phyloP scores from a whole-genome alignment of 192 early-diverging fungal species.

The Gryganskiella cystojenkinii region DNA sequence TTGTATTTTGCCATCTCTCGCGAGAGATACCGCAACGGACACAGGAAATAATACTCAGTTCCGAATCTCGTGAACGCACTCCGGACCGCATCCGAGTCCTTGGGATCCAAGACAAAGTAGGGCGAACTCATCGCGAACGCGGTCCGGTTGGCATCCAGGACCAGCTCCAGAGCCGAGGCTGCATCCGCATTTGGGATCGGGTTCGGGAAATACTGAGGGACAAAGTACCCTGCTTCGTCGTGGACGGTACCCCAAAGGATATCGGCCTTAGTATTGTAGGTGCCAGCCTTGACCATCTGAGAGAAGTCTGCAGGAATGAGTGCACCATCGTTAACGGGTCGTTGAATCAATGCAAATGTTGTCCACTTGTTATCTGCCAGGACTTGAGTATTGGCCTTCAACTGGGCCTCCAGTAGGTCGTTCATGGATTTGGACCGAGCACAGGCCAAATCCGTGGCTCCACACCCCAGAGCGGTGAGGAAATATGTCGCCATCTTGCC shows the following conservation, averaged over 20 bases:
- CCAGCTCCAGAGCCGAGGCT: not conserved
- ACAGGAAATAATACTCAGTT: slow-evolving; percentile 40
- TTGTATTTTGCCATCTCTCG: slow-evolving; percentile 27
- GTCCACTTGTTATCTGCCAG: slow-evolving; percentile 28
- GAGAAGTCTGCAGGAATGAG: slow-evolving; percentile 45
- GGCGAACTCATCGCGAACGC: not conserved
- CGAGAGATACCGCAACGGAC: slow-evolving; percentile 28
- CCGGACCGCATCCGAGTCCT: slow-evolving; percentile 21
- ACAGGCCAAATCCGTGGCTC: slow-evolving; percentile 5
- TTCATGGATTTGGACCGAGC: slow-evolving; percentile 12
- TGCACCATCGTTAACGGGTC: slow-evolving; percentile 40
- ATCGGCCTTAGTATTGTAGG: slow-evolving; percentile 48
- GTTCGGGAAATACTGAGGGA: slow-evolving; percentile 24
- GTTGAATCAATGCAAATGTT: slow-evolving; percentile 11
- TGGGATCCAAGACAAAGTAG: slow-evolving; percentile 12
- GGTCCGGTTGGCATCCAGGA: slow-evolving; percentile 4
- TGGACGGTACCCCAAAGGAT: slow-evolving; percentile 36
- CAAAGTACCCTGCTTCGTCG: slow-evolving; percentile 32
- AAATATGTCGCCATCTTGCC: slow-evolving; percentile 17
- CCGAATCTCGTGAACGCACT: slow-evolving; percentile 4
- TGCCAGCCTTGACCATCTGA: slow-evolving; percentile 35
- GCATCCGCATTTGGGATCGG: slow-evolving; percentile 10
- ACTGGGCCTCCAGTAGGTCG: slow-evolving; percentile 33
- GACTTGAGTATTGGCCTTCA: slow-evolving; percentile 9
- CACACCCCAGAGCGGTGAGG: slow-evolving; percentile 12